Evolutionary conservation across 345 rosid species (phyloP).

Genomic region (Populus euphratica): DNA sequence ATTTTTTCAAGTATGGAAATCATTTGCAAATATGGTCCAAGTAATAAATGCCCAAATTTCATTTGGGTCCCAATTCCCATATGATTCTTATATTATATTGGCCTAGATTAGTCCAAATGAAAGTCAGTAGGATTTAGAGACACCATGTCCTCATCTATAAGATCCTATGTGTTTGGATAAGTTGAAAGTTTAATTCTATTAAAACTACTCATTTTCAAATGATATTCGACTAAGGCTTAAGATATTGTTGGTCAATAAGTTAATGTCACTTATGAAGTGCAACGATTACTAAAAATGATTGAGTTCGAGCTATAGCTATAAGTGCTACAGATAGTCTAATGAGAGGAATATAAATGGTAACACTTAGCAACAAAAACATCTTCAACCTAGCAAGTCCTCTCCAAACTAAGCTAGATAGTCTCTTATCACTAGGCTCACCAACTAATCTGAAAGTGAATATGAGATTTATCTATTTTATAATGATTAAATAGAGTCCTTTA

Average conservation of each 20-base stretch:
- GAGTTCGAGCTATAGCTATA: no score
- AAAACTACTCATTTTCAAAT: background rate
- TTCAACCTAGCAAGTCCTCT: background rate
- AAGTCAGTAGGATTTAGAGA: background rate
- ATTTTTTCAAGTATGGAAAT: no score
- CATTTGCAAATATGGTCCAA: no score
- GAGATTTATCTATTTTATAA: no score
- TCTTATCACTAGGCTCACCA: background rate
- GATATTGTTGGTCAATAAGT: no score
- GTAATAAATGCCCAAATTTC: no score
- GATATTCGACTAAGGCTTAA: background rate
- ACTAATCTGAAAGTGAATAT: background rate
- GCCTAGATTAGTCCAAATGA: background rate
- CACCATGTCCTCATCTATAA: background rate
- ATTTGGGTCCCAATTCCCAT: no score
- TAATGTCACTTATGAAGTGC: no score
- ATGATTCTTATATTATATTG: no score
- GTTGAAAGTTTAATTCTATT: background rate
- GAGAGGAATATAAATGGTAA: background rate
- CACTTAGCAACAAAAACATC: background rate
- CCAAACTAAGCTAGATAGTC: conserved; percentile 12
- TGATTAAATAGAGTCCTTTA: no score
- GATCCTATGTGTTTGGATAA: background rate
- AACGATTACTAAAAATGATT: no score
- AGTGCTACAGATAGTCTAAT: no score